Conservation (phyloP, 805 yeast genomes). For the Metschnikowia gelsemii region DNA sequence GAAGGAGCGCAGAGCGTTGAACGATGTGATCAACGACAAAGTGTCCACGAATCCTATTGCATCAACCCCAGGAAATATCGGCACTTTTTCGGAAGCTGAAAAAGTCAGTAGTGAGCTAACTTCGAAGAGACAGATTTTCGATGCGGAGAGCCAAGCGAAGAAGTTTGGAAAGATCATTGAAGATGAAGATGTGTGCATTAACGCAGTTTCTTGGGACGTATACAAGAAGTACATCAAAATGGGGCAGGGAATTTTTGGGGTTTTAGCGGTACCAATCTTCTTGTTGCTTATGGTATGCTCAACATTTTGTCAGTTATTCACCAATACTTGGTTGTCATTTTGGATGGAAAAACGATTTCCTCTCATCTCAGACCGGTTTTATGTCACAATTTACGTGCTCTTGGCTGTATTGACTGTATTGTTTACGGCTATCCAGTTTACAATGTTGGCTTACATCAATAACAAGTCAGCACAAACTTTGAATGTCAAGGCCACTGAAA, state of each 20-base stretch:
- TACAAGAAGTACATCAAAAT: slow-evolving; percentile 32
- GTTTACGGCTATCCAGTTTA: slow-evolving; percentile 43
- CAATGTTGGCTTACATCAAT: slow-evolving; percentile 48
- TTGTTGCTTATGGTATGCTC: slow-evolving; percentile 28
- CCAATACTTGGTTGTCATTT: slow-evolving; percentile 79
- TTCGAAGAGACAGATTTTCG: slow-evolving; percentile 21
- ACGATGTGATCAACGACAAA: no score
- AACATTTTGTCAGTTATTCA: slow-evolving; percentile 55
- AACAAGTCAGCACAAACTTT: slow-evolving; percentile 56
- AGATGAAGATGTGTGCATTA: slow-evolving; percentile 21
- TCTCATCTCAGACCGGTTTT: slow-evolving; percentile 49
- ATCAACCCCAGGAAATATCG: slow-evolving; percentile 2
- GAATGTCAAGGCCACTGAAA: slow-evolving; percentile 59
- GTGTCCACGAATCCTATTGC: no score
- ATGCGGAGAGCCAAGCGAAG: slow-evolving; percentile 31
- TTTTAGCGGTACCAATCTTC: slow-evolving; percentile 25
- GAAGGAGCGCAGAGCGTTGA: no score
- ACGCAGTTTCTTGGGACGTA: slow-evolving; percentile 29
- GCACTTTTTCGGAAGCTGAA: slow-evolving; percentile 21
- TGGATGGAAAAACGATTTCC: slow-evolving; percentile 66
- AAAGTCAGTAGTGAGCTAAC: slow-evolving; percentile 15
- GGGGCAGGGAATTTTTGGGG: slow-evolving; percentile 30
- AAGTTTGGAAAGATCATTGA: slow-evolving; percentile 19
- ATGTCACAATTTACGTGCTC: slow-evolving; percentile 73
- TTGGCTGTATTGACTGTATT: slow-evolving; percentile 51